Conservation (phyloP, 352 stramenopile genomes). For the Phytophthora melonis region DNA sequence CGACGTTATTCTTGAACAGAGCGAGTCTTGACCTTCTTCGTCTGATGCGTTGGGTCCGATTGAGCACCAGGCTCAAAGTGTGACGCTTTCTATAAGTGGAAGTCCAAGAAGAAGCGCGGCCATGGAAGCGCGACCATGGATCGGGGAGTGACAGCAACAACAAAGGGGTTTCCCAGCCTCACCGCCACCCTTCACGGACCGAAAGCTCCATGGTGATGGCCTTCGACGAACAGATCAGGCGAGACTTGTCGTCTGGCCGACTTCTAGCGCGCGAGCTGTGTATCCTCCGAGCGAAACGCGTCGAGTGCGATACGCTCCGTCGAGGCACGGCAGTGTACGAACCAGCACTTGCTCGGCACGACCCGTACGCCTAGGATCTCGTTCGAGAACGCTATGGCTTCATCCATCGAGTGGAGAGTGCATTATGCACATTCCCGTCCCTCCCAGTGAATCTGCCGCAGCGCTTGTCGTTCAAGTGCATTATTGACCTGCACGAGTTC, state of each 20-base stretch:
- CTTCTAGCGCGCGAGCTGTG: slow-evolving; percentile 65
- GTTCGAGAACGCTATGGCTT: slow-evolving; percentile 69
- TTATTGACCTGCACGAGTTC: slow-evolving; percentile 75
- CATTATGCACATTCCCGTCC: slow-evolving; percentile 68
- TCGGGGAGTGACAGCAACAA: slow-evolving; percentile 21
- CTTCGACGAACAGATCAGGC: slow-evolving; percentile 54
- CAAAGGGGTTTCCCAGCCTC: slow-evolving; percentile 7
- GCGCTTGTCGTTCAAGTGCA: slow-evolving; percentile 79
- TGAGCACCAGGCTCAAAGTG: slow-evolving; percentile 18
- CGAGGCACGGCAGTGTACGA: slow-evolving; percentile 25
- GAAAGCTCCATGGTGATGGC: slow-evolving; percentile 52
- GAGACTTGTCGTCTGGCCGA: slow-evolving; percentile 52
- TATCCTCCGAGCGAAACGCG: slow-evolving; percentile 54
- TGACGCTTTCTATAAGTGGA: slow-evolving; percentile 23
- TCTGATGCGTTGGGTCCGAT: slow-evolving; percentile 24
- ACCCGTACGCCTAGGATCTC: slow-evolving; percentile 62
- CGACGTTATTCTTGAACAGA: slow-evolving; percentile 4
- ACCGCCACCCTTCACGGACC: slow-evolving; percentile 23
- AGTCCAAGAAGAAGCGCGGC: slow-evolving; percentile 36
- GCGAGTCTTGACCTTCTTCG: slow-evolving; percentile 9
- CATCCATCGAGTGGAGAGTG: slow-evolving; percentile 67
- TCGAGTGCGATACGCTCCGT: slow-evolving; percentile 31
- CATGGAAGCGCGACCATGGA: neutral
- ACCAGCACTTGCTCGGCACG: slow-evolving; percentile 33
- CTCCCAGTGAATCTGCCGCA: slow-evolving; percentile 69